Evolutionary conservation across 2,329 filamentous ascomycete species (phyloP), one percentile per base, ranked within the genome.

Genomic region (Trichoderma lentiforme): DNA sequence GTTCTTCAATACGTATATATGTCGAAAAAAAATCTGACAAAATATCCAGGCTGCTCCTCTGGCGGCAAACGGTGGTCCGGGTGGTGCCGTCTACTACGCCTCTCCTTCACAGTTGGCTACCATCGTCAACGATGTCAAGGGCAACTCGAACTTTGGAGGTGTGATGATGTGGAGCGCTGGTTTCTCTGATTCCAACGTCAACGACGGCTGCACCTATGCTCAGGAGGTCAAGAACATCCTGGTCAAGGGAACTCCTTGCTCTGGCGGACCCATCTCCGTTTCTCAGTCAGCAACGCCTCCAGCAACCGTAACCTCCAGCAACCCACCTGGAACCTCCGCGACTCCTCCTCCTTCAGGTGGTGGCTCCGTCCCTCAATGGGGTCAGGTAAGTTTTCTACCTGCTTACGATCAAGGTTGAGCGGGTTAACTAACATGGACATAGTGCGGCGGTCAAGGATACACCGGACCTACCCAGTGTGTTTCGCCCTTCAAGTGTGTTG

Each of bases 121-220:
- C 7, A 73, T 82, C 18, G 74, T 82, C 68, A 76, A 77, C 68
- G 61, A 77, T 56, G 76, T 78, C 71, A 80, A 79, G 72, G 72
- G 61, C n/a, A 73, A 77, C 5, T 14, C 72, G 3, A 73, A 78
- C 66, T 81, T 82, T 71, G 80, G 78, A 2, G 81, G 81, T 71
- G 73, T 81, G 28, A 82, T 82, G 82, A 51, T 51, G 43, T 51
- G 43, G 43, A 51, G 43, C 2, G 43, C 43, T 51, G 43, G 43
- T 1, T 83, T 82, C 72, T 83, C 81, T 1, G 82, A 84, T 74
- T 77, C 68, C 21, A 76, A 76, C 43, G 74, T 75, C 43, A 74
- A 71, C 66, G 78, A 82, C 71, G 47, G 47, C 21, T 53, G 47
- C 47, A 53, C 6, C 21, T 53, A 53, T 24, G 47, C 63, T 3